Percentiles rank a stretch among this genome's conserved stretches.
Conservation (phyloP, 352 stramenopile species). For the Globisporangium viniferum region DNA sequence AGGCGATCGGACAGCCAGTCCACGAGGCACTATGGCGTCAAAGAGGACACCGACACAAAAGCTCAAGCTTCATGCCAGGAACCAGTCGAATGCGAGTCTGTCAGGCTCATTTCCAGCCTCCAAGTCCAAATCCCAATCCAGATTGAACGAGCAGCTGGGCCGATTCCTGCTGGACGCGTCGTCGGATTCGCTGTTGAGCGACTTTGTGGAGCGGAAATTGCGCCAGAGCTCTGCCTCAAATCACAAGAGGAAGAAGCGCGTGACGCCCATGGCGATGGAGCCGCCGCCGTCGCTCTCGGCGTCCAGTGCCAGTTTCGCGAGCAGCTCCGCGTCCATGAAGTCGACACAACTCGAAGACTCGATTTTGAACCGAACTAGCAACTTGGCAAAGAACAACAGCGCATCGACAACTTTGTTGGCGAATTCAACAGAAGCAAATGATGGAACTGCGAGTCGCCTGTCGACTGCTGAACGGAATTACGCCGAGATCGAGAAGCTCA, state of each 20-base stretch:
- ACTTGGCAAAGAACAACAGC: constrained; percentile 8
- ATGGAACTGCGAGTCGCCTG: neutral
- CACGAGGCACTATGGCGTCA: neutral
- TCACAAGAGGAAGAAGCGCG: constrained; percentile 3
- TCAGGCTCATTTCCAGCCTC: constrained; percentile 15
- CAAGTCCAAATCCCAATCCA: constrained; percentile 15
- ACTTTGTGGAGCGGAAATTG: constrained; percentile 70
- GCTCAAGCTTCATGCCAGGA: neutral
- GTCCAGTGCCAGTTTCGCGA: constrained; percentile 18
- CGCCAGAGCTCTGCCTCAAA: constrained; percentile 19
- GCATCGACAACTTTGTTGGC: neutral
- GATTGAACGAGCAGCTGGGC: constrained; percentile 24
- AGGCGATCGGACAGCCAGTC: constrained; percentile 26
- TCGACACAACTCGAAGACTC: constrained; percentile 28
- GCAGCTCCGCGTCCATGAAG: constrained; percentile 15
- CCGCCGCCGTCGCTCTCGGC: constrained; percentile 37
- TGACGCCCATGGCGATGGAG: constrained; percentile 26
- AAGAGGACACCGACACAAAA: neutral
- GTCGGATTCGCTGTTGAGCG: constrained; percentile 46
- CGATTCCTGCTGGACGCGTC: constrained; percentile 52
- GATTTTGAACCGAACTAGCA: constrained; percentile 22
- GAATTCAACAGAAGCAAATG: neutral
- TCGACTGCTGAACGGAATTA: constrained; percentile 49
- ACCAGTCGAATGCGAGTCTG: neutral
- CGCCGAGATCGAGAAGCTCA: constrained; percentile 60